A percentile compares a stretch with the other conserved stretches of the same genome.
Evolutionary conservation across 1,139 yeast species (phyloP).

Genomic region (Geotrichum candidum): DNA sequence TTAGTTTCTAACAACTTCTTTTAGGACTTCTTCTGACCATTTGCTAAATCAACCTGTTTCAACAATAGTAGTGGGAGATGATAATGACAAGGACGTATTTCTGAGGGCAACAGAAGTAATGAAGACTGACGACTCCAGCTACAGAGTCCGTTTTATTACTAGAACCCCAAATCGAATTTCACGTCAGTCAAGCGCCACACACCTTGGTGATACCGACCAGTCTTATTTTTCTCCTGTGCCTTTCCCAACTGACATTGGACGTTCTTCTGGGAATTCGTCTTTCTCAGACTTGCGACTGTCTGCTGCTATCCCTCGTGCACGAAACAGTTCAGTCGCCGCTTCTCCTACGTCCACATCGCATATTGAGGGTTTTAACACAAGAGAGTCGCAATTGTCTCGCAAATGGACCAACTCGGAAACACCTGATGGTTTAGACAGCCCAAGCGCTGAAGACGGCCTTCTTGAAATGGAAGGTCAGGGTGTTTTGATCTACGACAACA

Average conservation of each 20-base stretch:
- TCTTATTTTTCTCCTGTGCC: conserved; percentile 36
- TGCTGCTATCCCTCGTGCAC: neutral
- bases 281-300: conserved; percentile 8
- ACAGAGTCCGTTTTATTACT: conserved; percentile 59
- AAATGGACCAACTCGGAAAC: neutral
- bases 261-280: conserved; percentile 8
- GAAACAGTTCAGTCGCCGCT: neutral
- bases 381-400: neutral
- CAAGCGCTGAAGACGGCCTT: conserved; percentile 7
- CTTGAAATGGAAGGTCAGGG: conserved; percentile 90
- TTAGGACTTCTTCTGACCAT: conserved; percentile 55
- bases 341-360: conserved; percentile 6
- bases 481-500: conserved; percentile 68
- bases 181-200: neutral
- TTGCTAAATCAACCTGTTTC: conserved; percentile 57
- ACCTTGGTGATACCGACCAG: neutral
- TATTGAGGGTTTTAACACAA: neutral
- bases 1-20: conserved; percentile 8
- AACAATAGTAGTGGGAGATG: conserved; percentile 59
- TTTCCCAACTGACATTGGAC: conserved; percentile 36
- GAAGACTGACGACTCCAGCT: conserved; percentile 69
- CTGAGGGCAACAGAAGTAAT: conserved; percentile 63
- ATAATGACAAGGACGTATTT: conserved; percentile 62
- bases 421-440: neutral
- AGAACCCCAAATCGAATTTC: neutral